Percentiles rank a stretch among this genome's conserved stretches.
Evolutionary conservation across 306 rosid genomes (phyloP).

Genomic region (Castanea crenata): DNA sequence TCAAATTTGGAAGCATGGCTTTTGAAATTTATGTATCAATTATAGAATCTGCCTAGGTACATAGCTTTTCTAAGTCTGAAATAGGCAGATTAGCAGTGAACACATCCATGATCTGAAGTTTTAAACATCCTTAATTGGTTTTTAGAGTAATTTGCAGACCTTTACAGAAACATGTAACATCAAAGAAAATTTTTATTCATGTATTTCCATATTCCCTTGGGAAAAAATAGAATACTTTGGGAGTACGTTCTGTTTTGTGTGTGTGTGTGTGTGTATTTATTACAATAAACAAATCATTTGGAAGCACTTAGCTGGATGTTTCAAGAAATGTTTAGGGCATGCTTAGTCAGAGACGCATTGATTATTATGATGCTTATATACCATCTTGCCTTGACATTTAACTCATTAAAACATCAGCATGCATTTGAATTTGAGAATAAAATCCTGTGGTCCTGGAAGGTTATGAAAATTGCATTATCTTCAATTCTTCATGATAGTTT

Average conservation of each 20-base stretch:
- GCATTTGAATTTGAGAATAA: background rate
- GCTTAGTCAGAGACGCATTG: background rate
- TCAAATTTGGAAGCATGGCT: background rate
- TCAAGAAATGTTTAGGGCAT: background rate
- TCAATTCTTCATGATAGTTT: background rate
- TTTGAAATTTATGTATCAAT: background rate
- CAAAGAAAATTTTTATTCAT: background rate
- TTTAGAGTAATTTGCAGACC: background rate
- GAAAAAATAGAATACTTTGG: no score
- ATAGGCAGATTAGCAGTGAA: background rate
- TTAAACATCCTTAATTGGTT: background rate
- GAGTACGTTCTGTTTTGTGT: no score
- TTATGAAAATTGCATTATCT: background rate
- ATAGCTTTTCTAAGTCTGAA: background rate
- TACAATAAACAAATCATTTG: background rate
- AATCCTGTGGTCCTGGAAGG: background rate
- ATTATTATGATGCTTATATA: background rate
- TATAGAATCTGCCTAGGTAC: background rate
- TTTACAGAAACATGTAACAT: background rate
- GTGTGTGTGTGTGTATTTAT: no score
- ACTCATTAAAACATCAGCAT: background rate
- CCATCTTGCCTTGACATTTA: background rate
- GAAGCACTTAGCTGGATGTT: background rate
- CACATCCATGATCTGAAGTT: background rate
- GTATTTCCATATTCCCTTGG: background rate